Evolutionary conservation across 192 early-diverging fungal genomes (phyloP), one percentile per base, ranked within the genome.

Genomic region (Chytriomyces confervae): DNA sequence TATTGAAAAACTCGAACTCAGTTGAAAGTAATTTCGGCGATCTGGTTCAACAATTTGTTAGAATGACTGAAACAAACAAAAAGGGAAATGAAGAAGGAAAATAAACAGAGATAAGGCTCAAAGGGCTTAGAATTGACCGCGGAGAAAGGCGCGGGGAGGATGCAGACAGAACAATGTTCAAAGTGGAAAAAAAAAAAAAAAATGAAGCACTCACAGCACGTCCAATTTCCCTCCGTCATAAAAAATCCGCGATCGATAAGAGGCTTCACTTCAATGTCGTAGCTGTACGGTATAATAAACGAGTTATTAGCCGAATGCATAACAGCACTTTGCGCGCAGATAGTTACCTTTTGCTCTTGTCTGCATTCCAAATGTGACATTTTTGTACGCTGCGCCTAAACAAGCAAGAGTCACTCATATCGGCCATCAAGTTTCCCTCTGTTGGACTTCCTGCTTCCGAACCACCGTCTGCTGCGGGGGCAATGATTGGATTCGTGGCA

Each of bases 171-270:
- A 2, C 29, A 36, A 36, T 36, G 36, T 36, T 36, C 36, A 36
- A 36, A 36, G 36, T 36, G 36, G 36, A 2, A 36, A 36, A 36
- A 36, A 36, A 36, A 36, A 36, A 36, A 36, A 36, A 36, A 36
- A 36, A 65, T 3, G 16, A 27, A 65, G 16, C 24, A 29, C 20
- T 65, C 36, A 65, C 63, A 98, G 75, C 97, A 97, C 1, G 97
- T 97, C 96, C 96, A 99, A 77, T 96, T 94, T 64, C 86, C 87
- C 57, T 92, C 92, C 2, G 96, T 91, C 57, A 97, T 81, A 71
- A 99, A 99, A 82, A 98, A 99, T 10, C 97, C 97, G 46, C 95
- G 92, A 83, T 99, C 96, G 53, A 99, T 91, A 48, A 94, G 94
- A 83, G 76, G 81, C 62, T 90, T 84, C 68, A 97, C 81, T 10